Conservation (phyloP, 2,329 filamentous ascomycete genomes). For the Aureobasidium mangrovei region DNA sequence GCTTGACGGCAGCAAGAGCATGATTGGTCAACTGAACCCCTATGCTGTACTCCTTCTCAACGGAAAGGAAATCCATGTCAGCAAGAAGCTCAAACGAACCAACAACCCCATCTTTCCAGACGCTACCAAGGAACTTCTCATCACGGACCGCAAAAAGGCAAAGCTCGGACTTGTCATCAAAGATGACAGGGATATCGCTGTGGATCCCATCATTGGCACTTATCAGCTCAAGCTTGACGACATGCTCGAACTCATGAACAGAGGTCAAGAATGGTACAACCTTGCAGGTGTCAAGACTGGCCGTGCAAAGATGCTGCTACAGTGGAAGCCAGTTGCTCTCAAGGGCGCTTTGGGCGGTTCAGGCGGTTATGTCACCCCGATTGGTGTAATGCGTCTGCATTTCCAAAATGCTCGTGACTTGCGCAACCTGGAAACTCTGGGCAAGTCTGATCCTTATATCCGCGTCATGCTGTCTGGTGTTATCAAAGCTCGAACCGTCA, state of each 20-base stretch:
- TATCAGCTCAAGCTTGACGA: constrained; percentile 96
- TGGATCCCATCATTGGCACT: constrained; percentile 77
- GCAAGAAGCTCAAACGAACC: constrained; percentile 88
- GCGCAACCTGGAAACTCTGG: constrained; percentile 87
- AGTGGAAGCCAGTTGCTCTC: constrained; percentile 92
- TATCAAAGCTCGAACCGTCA: constrained; percentile 85
- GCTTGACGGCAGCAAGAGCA: constrained; percentile 81
- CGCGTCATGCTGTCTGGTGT: constrained; percentile 83
- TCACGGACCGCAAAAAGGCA: constrained; percentile 85
- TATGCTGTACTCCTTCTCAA: constrained; percentile 86
- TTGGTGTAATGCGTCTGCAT: constrained; percentile 91
- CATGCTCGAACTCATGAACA: constrained; percentile 80
- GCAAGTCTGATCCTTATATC: constrained; percentile 93
- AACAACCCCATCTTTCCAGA: constrained; percentile 97
- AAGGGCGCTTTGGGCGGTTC: constrained; percentile 67
- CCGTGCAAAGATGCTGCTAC: constrained; percentile 78
- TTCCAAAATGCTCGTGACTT: constrained; percentile 75
- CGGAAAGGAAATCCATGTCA: constrained; percentile 79
- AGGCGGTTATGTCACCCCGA: constrained; percentile 83
- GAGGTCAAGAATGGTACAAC: constrained; percentile 95
- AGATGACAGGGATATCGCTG: constrained; percentile 78
- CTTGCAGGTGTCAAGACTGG: constrained; percentile 72
- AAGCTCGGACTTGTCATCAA: constrained; percentile 90
- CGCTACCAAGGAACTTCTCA: constrained; percentile 84
- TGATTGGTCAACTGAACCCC: constrained; percentile 84